phyloP scores from a whole-genome alignment of 2,329 filamentous ascomycete genomes.

The Ilyonectria mors-panacis region DNA sequence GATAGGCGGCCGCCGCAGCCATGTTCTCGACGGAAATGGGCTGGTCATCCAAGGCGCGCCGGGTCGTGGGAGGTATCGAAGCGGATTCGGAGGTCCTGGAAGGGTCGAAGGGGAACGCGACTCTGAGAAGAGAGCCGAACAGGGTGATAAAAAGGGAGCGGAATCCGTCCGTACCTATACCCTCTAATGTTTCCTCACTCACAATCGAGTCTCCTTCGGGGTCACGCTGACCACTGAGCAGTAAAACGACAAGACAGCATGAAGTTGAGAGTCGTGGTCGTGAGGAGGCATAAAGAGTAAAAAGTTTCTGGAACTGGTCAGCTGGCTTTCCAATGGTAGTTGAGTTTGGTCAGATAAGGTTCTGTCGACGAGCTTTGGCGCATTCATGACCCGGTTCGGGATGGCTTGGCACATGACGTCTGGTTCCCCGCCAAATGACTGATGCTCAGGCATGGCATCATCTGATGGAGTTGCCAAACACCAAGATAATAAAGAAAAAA shows the following conservation, averaged over 20 bases:
- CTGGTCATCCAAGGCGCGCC: slow-evolving; percentile 35
- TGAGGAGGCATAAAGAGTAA: slow-evolving; percentile 85
- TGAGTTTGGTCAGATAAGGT: slow-evolving; percentile 9
- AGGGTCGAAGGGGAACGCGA: slow-evolving; percentile 67
- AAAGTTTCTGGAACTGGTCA: slow-evolving; percentile 78
- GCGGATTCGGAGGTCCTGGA: slow-evolving; percentile 48
- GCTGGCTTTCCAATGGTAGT: slow-evolving; percentile 31
- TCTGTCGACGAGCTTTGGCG: slow-evolving; percentile 22
- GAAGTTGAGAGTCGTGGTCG: slow-evolving; percentile 78
- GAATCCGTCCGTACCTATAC: slow-evolving; percentile 86
- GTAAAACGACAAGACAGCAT: slow-evolving; percentile 91
- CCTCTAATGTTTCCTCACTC: slow-evolving; percentile 90
- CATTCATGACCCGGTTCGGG: slow-evolving; percentile 26
- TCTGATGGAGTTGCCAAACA: slow-evolving; percentile 40
- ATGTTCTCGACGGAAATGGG: slow-evolving; percentile 34
- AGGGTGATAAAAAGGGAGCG: slow-evolving; percentile 75
- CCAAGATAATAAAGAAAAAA: slow-evolving; percentile 23
- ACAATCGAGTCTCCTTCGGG: slow-evolving; percentile 94
- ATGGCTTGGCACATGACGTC: slow-evolving; percentile 50
- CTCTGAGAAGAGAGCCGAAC: slow-evolving; percentile 82
- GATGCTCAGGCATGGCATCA: slow-evolving; percentile 47
- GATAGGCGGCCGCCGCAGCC: slow-evolving; percentile 38
- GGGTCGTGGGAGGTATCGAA: slow-evolving; percentile 32
- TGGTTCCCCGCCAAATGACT: slow-evolving; percentile 46
- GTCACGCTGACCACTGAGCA: slow-evolving; percentile 90